These are phyloP conservation scores for Quercus ilex DNA, from an alignment of 306 rosid genomes.

Conservation along the genomic window DNA sequence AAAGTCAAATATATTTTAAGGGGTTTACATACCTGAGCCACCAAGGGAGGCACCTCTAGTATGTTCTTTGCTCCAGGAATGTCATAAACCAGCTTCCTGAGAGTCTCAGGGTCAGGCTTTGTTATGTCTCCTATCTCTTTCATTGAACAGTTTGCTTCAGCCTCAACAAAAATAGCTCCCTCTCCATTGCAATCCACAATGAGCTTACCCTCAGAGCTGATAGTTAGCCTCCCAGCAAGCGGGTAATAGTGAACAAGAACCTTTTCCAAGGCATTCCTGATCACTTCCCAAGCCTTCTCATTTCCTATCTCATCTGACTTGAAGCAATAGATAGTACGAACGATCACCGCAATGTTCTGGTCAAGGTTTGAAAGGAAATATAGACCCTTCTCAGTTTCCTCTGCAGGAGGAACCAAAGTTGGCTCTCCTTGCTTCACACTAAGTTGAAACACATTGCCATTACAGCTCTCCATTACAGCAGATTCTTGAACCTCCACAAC, in stretches of 20 bases:
- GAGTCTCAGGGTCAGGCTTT: conserved; percentile 68
- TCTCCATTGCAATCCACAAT: conserved; percentile 84
- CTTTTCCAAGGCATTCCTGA: conserved; percentile 56
- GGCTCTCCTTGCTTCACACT: conserved; percentile 54
- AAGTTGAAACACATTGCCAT: conserved; percentile 29
- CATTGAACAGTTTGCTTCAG: conserved; percentile 68
- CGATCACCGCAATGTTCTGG: conserved; percentile 75
- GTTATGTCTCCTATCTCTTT: conserved; percentile 73
- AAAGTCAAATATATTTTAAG: background rate
- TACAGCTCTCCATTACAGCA: conserved; percentile 40
- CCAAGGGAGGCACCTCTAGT: conserved; percentile 44
- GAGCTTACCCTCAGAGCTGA: conserved; percentile 77
- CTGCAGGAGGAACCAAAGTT: conserved; percentile 57
- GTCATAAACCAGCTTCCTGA: conserved; percentile 34
- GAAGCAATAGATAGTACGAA: conserved; percentile 74
- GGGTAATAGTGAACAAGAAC: conserved; percentile 83
- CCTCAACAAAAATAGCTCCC: conserved; percentile 88
- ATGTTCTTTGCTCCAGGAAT: conserved; percentile 40
- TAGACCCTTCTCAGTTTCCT: conserved; percentile 62
- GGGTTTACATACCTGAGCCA: conserved; percentile 37
- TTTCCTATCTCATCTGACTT: conserved; percentile 49
- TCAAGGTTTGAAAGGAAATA: conserved; percentile 88
- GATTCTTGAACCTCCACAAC: conserved; percentile 15
- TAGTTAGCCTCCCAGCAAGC: conserved; percentile 69
- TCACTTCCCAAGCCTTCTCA: conserved; percentile 53